A percentile compares a stretch with the other conserved stretches of the same genome.
phyloP scores from a whole-genome alignment of 352 stramenopile species.

The Phytophthora tentaculata region DNA sequence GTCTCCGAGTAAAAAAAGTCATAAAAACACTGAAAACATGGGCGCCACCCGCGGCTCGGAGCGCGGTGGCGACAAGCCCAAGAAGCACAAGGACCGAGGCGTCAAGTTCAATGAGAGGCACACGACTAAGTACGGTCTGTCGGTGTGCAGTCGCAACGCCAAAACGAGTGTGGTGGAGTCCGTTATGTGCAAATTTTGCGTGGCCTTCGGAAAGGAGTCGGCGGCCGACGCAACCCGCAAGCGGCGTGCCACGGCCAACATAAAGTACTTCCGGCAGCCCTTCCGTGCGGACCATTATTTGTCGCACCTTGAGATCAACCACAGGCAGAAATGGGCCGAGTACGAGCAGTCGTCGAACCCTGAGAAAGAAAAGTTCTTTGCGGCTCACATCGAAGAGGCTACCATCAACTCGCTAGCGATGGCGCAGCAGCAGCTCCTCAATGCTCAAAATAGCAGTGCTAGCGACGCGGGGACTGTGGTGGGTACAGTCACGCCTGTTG shows the following conservation, averaged over 20 bases:
- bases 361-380: slow-evolving; percentile 71
- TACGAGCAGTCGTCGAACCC: slow-evolving; percentile 57
- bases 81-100: slow-evolving; percentile 68
- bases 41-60: slow-evolving; percentile 28
- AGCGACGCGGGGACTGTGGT: neutral
- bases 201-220: slow-evolving; percentile 72
- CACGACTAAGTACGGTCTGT: slow-evolving; percentile 72
- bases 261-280: slow-evolving; percentile 76
- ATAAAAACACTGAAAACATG: slow-evolving; percentile 18
- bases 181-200: slow-evolving; percentile 83
- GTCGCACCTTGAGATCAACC: slow-evolving; percentile 74
- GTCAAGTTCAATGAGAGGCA: slow-evolving; percentile 76
- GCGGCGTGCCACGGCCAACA: slow-evolving; percentile 66
- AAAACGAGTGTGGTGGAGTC: slow-evolving; percentile 58
- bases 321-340: slow-evolving; percentile 66
- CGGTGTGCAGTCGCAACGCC: slow-evolving; percentile 64
- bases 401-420: slow-evolving; percentile 38
- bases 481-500: neutral
- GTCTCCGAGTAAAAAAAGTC: slow-evolving; percentile 2
- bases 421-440: slow-evolving; percentile 35
- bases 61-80: slow-evolving; percentile 33
- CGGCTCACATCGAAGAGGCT: slow-evolving; percentile 41
- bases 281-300: slow-evolving; percentile 77
- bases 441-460: slow-evolving; percentile 2
- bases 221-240: slow-evolving; percentile 58